phyloP scores from a whole-genome alignment of 495 filamentous ascomycete species.

The Aspergillus incahuasiensis region DNA sequence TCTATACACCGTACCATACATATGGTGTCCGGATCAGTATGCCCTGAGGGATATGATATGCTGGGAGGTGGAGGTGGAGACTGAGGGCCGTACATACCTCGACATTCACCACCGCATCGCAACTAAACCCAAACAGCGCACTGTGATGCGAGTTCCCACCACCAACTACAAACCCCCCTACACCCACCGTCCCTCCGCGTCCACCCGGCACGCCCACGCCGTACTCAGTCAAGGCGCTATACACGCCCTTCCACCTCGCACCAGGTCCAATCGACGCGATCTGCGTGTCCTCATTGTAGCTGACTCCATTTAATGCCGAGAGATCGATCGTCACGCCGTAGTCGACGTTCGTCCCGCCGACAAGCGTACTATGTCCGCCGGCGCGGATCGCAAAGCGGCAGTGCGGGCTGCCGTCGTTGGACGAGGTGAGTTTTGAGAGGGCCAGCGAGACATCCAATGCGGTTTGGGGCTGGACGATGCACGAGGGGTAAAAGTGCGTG shows the following conservation, averaged over 20 bases:
- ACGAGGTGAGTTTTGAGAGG: constrained; percentile 22
- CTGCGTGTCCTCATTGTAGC: constrained; percentile 30
- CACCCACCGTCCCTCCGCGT: constrained; percentile 36
- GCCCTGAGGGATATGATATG: no score
- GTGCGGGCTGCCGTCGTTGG: constrained; percentile 10
- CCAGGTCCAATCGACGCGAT: constrained; percentile 40
- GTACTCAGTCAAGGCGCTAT: constrained; percentile 27
- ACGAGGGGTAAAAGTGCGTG: constrained; percentile 27
- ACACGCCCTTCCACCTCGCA: constrained; percentile 40
- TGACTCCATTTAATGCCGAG: constrained; percentile 34
- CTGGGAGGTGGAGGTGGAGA: no score
- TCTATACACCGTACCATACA: no score
- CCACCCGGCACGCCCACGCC: constrained; percentile 34
- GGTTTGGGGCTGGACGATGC: constrained; percentile 30
- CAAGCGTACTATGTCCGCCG: constrained; percentile 40
- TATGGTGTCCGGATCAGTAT: no score
- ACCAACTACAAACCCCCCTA: constrained; percentile 37
- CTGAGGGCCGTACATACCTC: constrained; percentile 26
- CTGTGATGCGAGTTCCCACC: constrained; percentile 41
- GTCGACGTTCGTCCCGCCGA: constrained; percentile 28
- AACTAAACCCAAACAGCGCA: constrained; percentile 37
- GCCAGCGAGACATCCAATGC: constrained; percentile 30
- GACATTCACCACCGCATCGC: constrained; percentile 44
- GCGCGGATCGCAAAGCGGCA: constrained; percentile 45
- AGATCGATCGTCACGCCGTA: constrained; percentile 51